Base-by-base conservation (phyloP, 2,329 filamentous ascomycete species). In the Polytolypa hystricis region DNA sequence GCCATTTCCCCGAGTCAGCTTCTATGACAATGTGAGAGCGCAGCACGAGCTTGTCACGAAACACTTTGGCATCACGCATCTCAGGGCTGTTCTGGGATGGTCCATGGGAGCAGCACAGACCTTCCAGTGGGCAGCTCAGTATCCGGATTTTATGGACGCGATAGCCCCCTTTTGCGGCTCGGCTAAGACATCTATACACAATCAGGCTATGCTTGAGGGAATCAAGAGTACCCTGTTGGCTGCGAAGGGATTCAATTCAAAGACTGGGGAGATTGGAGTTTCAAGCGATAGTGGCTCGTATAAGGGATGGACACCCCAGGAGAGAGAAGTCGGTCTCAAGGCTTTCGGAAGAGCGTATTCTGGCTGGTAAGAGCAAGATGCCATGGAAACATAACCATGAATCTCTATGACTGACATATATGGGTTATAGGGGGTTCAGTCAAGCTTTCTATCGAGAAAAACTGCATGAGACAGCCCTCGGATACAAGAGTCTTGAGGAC, bases 361-460 rank as follows among this genome's bases (percentile, higher is more conserved):
- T 1, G 83, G 82, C 0, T 91, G 74, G 65, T 62, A 46, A 49
- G 58, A 30, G 18, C 25, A 18, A 16, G 2, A 5, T 16, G 17
- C 11, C 19, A 1, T 12, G 17, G 28, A 14, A 4, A 9, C 7
- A 11, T 9, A 17, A 17, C 10, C 14, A n/a, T 16, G 33, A 9
- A 15, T 25, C 10, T 4, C 35, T n/a, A 10, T 16, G 12, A 15
- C 14, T 30, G 14, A 35, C 18, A 16, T 14, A 4, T 15, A 10
- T n/a, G n/a, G 14, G 20, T 10, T 28, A 39, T 26, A 64, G 77
- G 82, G 83, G 84, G 0, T 82, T 89, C 49, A 81, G 76, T 35
- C 82, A 87, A 49, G 70, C 80, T 0, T 89, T 87, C 50, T 89
- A 89, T 49, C 70, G 83, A 1, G 66, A 84, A 46, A 77, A 70